These are phyloP conservation scores for Fistulina hepatica DNA, from an alignment of 1,284 basidiomycete genomes.

Conservation along the genomic window DNA sequence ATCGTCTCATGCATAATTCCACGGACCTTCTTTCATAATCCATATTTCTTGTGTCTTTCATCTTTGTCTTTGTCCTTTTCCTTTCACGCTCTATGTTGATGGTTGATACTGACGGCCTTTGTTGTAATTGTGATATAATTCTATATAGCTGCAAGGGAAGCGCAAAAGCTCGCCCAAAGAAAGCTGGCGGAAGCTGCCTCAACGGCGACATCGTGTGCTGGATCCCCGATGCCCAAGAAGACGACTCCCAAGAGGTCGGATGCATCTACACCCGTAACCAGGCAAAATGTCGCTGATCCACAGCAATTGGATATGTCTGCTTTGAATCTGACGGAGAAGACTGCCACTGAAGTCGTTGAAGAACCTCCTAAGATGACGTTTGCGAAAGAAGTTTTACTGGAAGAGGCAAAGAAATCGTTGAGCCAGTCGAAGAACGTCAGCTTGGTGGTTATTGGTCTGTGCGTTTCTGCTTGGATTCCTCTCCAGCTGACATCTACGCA, in stretches of 20 bases:
- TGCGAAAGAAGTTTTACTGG: constrained; percentile 76
- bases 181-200: constrained; percentile 25
- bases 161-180: constrained; percentile 44
- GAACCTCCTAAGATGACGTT: constrained; percentile 61
- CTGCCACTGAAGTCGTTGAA: constrained; percentile 35
- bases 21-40: constrained; percentile 20
- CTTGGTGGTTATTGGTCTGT: constrained; percentile 85
- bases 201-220: constrained; percentile 31
- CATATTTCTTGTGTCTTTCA: constrained; percentile 17
- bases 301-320: constrained; percentile 63
- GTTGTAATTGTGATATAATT: constrained; percentile 27
- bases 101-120: constrained; percentile 29
- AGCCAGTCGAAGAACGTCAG: constrained; percentile 70
- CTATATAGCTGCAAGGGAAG: constrained; percentile 59
- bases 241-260: constrained; percentile 15
- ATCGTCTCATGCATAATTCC: constrained; percentile 18
- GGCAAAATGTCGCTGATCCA: constrained; percentile 34
- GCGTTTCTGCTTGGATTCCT: background rate
- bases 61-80: constrained; percentile 21
- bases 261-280: constrained; percentile 29
- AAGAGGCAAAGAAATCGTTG: constrained; percentile 56
- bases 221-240: constrained; percentile 28
- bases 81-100: constrained; percentile 23
- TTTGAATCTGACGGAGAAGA: constrained; percentile 52
- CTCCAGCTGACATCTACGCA: constrained; percentile 1